A percentile compares a stretch with the other conserved stretches of the same genome.
Evolutionary conservation across 2,329 filamentous ascomycete species (phyloP).

Genomic region (Colletotrichum tanaceti): DNA sequence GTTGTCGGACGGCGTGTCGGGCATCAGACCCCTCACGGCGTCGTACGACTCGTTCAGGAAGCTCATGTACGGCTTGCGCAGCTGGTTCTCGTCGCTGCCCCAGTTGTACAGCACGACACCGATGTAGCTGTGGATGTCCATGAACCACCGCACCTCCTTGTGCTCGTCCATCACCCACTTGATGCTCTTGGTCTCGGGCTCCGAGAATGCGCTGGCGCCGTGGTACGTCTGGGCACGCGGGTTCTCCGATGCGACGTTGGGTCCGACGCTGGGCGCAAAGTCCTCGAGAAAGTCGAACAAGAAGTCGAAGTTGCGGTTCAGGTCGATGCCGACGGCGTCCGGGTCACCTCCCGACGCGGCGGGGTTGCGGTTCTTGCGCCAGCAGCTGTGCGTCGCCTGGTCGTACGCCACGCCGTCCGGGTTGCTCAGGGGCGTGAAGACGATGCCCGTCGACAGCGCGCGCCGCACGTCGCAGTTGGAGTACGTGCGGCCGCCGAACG

Average conservation of each 20-base stretch:
- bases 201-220: slow-evolving; percentile 63
- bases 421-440: slow-evolving; percentile 62
- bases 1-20: slow-evolving; percentile 49
- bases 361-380: slow-evolving; percentile 68
- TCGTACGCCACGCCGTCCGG: slow-evolving; percentile 66
- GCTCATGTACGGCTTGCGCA: slow-evolving; percentile 57
- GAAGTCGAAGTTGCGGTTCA: slow-evolving; percentile 70
- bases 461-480: slow-evolving; percentile 62
- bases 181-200: slow-evolving; percentile 67
- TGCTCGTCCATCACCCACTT: slow-evolving; percentile 64
- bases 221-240: slow-evolving; percentile 62
- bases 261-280: slow-evolving; percentile 55
- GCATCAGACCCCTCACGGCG: slow-evolving; percentile 60
- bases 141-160: slow-evolving; percentile 64
- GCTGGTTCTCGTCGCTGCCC: slow-evolving; percentile 67
- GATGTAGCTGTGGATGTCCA: slow-evolving; percentile 68
- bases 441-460: slow-evolving; percentile 64
- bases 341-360: slow-evolving; percentile 48
- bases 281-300: slow-evolving; percentile 63
- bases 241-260: slow-evolving; percentile 54
- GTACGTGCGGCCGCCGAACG: slow-evolving; percentile 64
- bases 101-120: slow-evolving; percentile 63
- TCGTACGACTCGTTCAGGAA: slow-evolving; percentile 65
- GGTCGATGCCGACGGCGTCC: slow-evolving; percentile 58
- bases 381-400: slow-evolving; percentile 63